These are phyloP conservation scores for Singerocomus rubriflavus DNA, from an alignment of 1,284 basidiomycete species.

Conservation along the genomic window DNA sequence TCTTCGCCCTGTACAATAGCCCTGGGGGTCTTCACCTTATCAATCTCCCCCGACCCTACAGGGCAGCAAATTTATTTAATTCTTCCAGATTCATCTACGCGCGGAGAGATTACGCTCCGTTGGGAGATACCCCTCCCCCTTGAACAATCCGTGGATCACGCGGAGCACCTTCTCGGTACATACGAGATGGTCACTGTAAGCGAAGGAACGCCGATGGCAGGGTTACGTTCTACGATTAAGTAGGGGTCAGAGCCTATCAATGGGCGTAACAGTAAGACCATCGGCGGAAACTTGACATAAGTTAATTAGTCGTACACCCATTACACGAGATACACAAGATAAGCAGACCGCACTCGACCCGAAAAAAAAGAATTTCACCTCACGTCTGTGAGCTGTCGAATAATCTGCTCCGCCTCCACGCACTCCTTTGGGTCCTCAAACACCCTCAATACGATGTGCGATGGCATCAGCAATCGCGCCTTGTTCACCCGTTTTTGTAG, in stretches of 20 bases:
- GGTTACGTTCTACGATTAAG: background rate
- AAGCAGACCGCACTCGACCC: background rate
- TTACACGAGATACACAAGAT: constrained; percentile 2
- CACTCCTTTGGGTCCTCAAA: constrained; percentile 68
- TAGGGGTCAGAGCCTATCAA: background rate
- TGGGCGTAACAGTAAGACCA: background rate
- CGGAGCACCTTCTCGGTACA: background rate
- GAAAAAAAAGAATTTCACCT: background rate
- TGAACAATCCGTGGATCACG: background rate
- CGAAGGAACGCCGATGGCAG: background rate
- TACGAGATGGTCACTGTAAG: background rate
- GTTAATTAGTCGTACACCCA: background rate
- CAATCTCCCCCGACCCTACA: background rate
- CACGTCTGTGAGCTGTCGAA: constrained; percentile 17
- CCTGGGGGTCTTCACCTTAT: background rate
- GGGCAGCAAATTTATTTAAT: background rate
- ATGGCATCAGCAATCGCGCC: constrained; percentile 55
- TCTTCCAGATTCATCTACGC: background rate
- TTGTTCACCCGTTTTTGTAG: constrained; percentile 60
- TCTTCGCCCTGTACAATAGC: constrained; percentile 12
- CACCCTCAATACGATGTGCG: constrained; percentile 54
- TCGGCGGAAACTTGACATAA: background rate
- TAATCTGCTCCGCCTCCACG: constrained; percentile 48
- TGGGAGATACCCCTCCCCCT: background rate
- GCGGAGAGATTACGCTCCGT: background rate